phyloP scores from a whole-genome alignment of 2,329 filamentous ascomycete species.

The Epichloe sibirici region DNA sequence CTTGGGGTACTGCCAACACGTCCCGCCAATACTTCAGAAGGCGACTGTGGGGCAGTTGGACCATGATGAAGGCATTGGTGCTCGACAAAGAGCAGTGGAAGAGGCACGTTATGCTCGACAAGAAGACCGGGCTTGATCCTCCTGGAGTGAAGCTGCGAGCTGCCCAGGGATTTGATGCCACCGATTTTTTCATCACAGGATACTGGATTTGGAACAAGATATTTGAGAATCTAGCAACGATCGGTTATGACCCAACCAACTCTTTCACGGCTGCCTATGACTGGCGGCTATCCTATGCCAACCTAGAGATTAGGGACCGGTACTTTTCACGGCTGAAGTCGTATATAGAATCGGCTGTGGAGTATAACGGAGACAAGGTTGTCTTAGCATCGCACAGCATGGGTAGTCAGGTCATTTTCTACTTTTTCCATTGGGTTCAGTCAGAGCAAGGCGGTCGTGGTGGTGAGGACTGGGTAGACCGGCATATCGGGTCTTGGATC shows the following conservation, averaged over 20 bases:
- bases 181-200: conserved; percentile 81
- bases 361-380: conserved; percentile 65
- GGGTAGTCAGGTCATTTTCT: conserved; percentile 91
- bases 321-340: conserved; percentile 88
- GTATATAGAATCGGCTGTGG: conserved; percentile 74
- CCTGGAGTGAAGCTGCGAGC: conserved; percentile 81
- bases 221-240: conserved; percentile 86
- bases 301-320: conserved; percentile 80
- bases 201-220: conserved; percentile 99
- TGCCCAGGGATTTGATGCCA: conserved; percentile 92
- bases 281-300: conserved; percentile 83
- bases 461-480: conserved; percentile 80
- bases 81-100: conserved; percentile 93
- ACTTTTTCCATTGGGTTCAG: conserved; percentile 72
- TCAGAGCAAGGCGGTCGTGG: conserved; percentile 65
- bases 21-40: conserved; percentile 90
- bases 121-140: conserved; percentile 79
- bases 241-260: conserved; percentile 84
- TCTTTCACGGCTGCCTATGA: conserved; percentile 66
- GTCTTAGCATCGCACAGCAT: conserved; percentile 90
- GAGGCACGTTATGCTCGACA: conserved; percentile 92
- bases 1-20: conserved; percentile 79
- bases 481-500: conserved; percentile 87
- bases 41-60: conserved; percentile 95
- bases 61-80: conserved; percentile 92